Conservation (phyloP, 345 rosid species). For the Salix caprea region DNA sequence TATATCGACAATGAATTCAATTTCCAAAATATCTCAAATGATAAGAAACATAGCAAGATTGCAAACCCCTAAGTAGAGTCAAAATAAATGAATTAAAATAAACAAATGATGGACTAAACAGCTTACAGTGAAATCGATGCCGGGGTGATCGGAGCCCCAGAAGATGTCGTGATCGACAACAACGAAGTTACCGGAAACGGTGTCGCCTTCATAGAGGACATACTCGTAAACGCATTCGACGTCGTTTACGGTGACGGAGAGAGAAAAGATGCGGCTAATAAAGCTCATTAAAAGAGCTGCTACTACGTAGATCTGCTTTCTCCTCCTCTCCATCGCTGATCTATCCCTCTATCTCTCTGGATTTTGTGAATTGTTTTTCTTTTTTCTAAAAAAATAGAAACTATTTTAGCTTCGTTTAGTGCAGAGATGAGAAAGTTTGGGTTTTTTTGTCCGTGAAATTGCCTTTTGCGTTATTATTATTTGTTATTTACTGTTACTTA, state of each 20-base stretch:
- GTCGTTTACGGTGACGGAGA: constrained; percentile 84
- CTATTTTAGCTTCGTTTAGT: not conserved
- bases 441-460: not conserved
- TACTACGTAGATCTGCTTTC: constrained; percentile 31
- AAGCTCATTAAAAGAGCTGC: constrained; percentile 33
- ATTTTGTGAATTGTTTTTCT: not conserved
- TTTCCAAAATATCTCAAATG: too few relatives aligned
- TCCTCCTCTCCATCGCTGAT: constrained; percentile 32
- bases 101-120: not conserved
- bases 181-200: constrained; percentile 87
- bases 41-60: too few relatives aligned
- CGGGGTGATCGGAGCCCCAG: constrained; percentile 98
- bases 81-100: not conserved
- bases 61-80: not conserved
- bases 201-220: constrained; percentile 88
- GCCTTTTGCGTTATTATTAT: not conserved
- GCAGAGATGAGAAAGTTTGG: too few relatives aligned
- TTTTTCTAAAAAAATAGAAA: not conserved
- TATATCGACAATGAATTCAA: too few relatives aligned
- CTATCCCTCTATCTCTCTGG: constrained; percentile 12
- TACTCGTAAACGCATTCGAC: constrained; percentile 91
- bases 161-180: constrained; percentile 98
- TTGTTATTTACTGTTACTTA: not conserved
- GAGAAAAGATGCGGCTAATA: constrained; percentile 46
- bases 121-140: constrained; percentile 80